phyloP scores from a whole-genome alignment of 768 basidiomycete genomes.

The Tephrocybe sp. region DNA sequence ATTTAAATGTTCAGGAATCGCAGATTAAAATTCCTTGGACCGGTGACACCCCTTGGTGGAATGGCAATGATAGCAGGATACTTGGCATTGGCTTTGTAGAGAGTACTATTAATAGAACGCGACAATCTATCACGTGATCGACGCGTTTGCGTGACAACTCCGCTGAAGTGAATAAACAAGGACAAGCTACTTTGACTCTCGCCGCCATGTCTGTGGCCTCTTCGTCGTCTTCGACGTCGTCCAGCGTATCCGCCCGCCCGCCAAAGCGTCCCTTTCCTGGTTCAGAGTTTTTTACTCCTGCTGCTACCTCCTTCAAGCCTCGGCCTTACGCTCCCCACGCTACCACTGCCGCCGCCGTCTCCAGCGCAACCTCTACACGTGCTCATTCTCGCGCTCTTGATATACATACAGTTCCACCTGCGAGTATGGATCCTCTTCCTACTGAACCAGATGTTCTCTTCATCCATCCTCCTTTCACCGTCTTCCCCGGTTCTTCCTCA shows the following conservation, averaged over 20 bases:
- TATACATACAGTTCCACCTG: conserved; percentile 43
- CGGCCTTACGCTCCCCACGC: conserved; percentile 53
- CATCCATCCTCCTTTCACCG: conserved; percentile 70
- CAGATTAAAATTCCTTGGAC: conserved; percentile 52
- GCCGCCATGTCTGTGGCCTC: conserved; percentile 6
- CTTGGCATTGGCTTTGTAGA: conserved; percentile 45
- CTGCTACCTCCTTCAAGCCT: conserved; percentile 63
- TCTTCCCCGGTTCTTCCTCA: conserved; percentile 59
- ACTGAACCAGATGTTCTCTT: conserved; percentile 67
- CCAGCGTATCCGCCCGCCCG: conserved; percentile 25
- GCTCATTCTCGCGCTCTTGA: conserved; percentile 32
- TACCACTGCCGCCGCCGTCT: conserved; percentile 23
- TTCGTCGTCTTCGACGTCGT: conserved; percentile 19
- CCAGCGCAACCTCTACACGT: conserved; percentile 25
- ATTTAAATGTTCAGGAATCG: conserved; percentile 19
- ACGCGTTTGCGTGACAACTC: conserved; percentile 40
- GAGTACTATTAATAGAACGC: conserved; percentile 10
- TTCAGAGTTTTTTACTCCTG: conserved; percentile 59
- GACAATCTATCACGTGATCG: conserved; percentile 28
- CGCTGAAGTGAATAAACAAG: conserved; percentile 21
- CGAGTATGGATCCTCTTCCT: conserved; percentile 64
- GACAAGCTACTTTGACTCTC: background rate
- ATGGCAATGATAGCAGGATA: conserved; percentile 66
- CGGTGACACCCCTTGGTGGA: conserved; percentile 67
- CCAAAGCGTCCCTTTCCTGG: conserved; percentile 53